phyloP scores from a whole-genome alignment of 176 grass and related monocot genomes.

The Avena sativa region DNA sequence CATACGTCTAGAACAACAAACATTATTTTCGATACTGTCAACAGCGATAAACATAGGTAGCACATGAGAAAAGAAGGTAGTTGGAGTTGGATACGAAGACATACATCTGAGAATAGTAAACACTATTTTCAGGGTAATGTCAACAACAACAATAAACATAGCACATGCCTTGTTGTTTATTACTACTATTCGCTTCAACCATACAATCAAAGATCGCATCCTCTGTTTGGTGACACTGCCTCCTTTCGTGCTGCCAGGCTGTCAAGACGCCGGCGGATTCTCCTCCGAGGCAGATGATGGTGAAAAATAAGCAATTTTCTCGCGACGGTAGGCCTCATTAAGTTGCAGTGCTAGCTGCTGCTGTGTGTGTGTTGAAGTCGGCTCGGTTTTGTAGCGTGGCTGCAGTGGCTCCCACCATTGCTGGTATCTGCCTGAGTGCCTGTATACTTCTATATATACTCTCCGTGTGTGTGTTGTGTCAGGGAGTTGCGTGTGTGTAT shows the following conservation, averaged over 20 bases:
- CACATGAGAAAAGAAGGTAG: background rate
- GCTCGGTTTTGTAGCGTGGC: constrained; percentile 44
- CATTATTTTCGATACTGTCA: background rate
- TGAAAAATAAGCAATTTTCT: constrained; percentile 33
- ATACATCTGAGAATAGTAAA: background rate
- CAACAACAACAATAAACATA: too few species aligned
- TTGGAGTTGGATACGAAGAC: background rate
- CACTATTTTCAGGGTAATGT: background rate
- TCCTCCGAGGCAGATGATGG: constrained; percentile 16
- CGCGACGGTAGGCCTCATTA: background rate
- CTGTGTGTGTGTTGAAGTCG: background rate
- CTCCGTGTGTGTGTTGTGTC: background rate
- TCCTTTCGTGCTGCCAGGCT: constrained; percentile 35
- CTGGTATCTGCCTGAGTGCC: background rate
- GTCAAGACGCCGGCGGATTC: background rate
- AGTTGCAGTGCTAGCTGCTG: constrained; percentile 19
- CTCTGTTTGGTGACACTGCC: constrained; percentile 33
- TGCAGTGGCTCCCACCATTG: constrained; percentile 16
- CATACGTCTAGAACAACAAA: background rate
- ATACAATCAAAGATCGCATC: too few species aligned
- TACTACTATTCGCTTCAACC: too few species aligned
- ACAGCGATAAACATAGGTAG: background rate
- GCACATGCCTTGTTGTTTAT: too few species aligned
- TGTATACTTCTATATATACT: background rate
- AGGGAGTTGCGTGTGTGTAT: background rate